Base-by-base conservation (phyloP, 768 basidiomycete species). In the Russula abietina region DNA sequence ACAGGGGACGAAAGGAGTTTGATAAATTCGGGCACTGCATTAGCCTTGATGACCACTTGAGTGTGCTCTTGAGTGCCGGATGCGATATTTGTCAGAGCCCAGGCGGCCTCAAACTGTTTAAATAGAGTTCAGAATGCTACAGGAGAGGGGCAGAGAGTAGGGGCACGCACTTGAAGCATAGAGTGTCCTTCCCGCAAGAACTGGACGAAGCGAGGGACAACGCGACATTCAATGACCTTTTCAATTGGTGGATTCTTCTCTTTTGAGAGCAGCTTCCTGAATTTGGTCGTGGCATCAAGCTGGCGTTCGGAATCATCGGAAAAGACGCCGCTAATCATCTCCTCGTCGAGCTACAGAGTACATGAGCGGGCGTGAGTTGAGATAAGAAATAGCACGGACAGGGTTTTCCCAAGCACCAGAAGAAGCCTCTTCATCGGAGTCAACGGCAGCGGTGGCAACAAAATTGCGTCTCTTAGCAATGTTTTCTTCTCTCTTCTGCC, bases 181-280 rank as follows among this genome's bases (percentile, higher is more conserved):
- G 89, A 84, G 67, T 88, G 83, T 39, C 88, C 88, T 43, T 76
- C 81, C 69, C 83, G 81, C 68, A 99, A 78, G 76, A 99, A 98
- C 74, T 97, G 87, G 50, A 99, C 97, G 69, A 99, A 98, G 62
- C 96, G 91, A 64, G 93, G 90, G 43, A 99, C 93, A 46, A 99
- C 97, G 61, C 93, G 91, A 75, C 94, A 97, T 70, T 94, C 92
- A 74, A 96, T 98, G 69, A 99, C 97, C 74, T 88, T 86, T 75
- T 99, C 97, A 73, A 99, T 99, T 22, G 96, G 97, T 52, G 97
- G 97, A 74, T 98, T 99, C 80, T 95, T 96, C 79, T 99, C 97
- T 79, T 99, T 99, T 68, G 95, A 98, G 67, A 99, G 84, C 45
- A 99, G 83, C 78, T 98, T 99, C 71, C 97, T 88, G 82, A 98